Conservation (phyloP, 1,139 yeast genomes). For the Trichomonascaceae sp. region DNA sequence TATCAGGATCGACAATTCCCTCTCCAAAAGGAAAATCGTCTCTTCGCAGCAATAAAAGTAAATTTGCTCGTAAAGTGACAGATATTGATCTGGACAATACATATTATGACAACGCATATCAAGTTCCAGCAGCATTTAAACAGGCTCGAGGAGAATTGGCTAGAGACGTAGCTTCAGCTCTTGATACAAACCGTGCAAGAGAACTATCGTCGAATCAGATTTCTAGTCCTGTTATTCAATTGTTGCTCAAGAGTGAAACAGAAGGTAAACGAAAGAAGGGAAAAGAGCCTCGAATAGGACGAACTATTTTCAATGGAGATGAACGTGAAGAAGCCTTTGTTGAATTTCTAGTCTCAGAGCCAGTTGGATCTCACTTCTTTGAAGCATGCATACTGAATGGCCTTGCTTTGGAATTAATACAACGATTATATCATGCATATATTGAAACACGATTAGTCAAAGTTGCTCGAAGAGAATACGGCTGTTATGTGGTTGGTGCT, state of each 20-base stretch:
- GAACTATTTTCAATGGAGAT: slow-evolving; percentile 38
- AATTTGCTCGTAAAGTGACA: slow-evolving; percentile 88
- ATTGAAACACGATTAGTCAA: slow-evolving; percentile 69
- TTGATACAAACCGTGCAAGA: slow-evolving; percentile 48
- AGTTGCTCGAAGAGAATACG: slow-evolving; percentile 74
- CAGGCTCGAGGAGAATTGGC: slow-evolving; percentile 31
- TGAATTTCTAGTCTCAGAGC: slow-evolving; percentile 75
- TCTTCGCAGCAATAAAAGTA: slow-evolving; percentile 77
- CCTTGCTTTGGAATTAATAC: slow-evolving; percentile 62
- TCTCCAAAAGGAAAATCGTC: slow-evolving; percentile 65
- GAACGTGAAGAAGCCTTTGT: slow-evolving; percentile 76
- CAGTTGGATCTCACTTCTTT: slow-evolving; percentile 87
- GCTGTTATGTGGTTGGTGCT: slow-evolving; percentile 74
- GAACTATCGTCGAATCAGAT: slow-evolving; percentile 71
- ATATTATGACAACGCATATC: slow-evolving; percentile 44
- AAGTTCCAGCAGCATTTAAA: slow-evolving; percentile 68
- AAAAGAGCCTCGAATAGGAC: slow-evolving; percentile 14
- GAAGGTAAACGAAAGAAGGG: slow-evolving; percentile 17
- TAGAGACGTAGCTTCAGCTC: slow-evolving; percentile 34
- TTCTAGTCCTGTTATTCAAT: slow-evolving; percentile 84
- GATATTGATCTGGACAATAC: slow-evolving; percentile 57
- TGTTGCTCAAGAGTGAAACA: slow-evolving; percentile 46
- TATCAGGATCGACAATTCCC: slow-evolving; percentile 78
- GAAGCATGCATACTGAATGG: slow-evolving; percentile 53
- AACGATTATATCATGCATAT: slow-evolving; percentile 62